These are phyloP conservation scores for Boechera stricta DNA, from an alignment of 345 rosid genomes.

Conservation along the genomic window DNA sequence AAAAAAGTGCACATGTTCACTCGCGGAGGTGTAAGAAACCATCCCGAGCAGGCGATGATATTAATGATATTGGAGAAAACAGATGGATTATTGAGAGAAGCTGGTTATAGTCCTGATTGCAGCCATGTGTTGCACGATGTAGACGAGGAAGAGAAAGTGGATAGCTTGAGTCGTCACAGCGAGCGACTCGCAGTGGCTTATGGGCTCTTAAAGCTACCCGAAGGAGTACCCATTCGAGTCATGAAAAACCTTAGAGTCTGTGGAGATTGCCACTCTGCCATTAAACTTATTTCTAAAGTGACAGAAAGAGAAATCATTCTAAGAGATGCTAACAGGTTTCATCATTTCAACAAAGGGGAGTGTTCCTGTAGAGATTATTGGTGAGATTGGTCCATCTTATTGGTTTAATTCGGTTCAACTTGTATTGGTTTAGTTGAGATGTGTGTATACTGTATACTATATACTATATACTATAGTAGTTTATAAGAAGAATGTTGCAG, in stretches of 20 bases:
- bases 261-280: slow-evolving; percentile 80
- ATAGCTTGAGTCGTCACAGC: slow-evolving; percentile 68
- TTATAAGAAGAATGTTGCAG: slow-evolving; percentile 30
- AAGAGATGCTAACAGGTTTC: slow-evolving; percentile 85
- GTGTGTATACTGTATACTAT: background rate
- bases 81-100: slow-evolving; percentile 64
- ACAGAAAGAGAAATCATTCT: slow-evolving; percentile 71
- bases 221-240: slow-evolving; percentile 71
- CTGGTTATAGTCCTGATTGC: slow-evolving; percentile 76
- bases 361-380: slow-evolving; percentile 86
- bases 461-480: background rate
- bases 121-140: slow-evolving; percentile 81
- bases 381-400: slow-evolving; percentile 45
- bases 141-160: slow-evolving; percentile 78
- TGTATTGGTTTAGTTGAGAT: slow-evolving; percentile 23
- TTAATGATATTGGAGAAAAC: slow-evolving; percentile 58
- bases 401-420: slow-evolving; percentile 2
- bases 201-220: slow-evolving; percentile 74
- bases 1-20: slow-evolving; percentile 75
- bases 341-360: slow-evolving; percentile 72
- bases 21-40: slow-evolving; percentile 59
- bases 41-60: slow-evolving; percentile 63
- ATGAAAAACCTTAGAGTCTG: slow-evolving; percentile 87
- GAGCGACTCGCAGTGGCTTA: slow-evolving; percentile 83
- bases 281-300: slow-evolving; percentile 71